Conservation (phyloP, 164 flowering plant species). For the Hamamelis virginiana region DNA sequence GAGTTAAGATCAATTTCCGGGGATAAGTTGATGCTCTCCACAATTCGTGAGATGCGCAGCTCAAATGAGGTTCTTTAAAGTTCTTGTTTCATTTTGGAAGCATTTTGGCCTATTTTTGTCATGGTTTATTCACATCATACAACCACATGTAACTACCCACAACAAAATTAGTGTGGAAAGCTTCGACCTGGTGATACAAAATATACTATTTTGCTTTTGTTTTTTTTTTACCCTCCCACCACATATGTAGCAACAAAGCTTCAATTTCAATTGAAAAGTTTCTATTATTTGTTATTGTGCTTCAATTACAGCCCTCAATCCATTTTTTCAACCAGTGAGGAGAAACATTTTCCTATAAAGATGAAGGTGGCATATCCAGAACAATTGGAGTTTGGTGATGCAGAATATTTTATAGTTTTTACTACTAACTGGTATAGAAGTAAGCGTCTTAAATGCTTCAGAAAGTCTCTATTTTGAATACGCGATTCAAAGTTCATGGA, state of each 20-base stretch:
- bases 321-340: background rate
- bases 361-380: too few species aligned
- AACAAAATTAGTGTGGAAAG: background rate
- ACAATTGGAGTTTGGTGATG: too few species aligned
- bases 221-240: too few species aligned
- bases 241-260: background rate
- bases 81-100: slow-evolving; percentile 1
- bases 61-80: slow-evolving; percentile 21
- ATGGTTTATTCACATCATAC: slow-evolving; percentile 2
- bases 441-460: too few species aligned
- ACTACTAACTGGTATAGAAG: too few species aligned
- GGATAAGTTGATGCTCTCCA: slow-evolving; percentile 34
- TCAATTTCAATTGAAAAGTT: background rate
- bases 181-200: background rate
- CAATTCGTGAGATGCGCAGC: slow-evolving; percentile 34
- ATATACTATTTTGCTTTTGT: background rate
- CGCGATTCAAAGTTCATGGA: too few species aligned
- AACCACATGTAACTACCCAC: background rate
- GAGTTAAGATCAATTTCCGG: slow-evolving; percentile 39
- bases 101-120: slow-evolving; percentile 1
- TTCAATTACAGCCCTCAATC: background rate
- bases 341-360: background rate
- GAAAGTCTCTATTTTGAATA: too few species aligned
- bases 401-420: too few species aligned
- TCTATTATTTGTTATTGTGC: background rate